Evolutionary conservation across 306 rosid genomes (phyloP).

Genomic region (Vigna reflexopilosa): DNA sequence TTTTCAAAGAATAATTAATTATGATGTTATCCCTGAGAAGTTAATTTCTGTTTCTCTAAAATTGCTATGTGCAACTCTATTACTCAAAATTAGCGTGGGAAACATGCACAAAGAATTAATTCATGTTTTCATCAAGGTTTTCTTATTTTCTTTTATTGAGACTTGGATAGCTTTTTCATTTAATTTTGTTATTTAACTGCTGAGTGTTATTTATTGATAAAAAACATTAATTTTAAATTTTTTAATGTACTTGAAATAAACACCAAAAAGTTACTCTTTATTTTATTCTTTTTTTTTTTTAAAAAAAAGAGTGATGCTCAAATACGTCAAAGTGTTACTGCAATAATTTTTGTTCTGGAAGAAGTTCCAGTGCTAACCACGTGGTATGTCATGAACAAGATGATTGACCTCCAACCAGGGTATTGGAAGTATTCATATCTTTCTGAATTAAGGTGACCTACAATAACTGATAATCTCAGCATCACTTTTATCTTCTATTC

Average conservation of each 20-base stretch:
- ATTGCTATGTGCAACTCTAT: no score
- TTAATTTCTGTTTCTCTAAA: no score
- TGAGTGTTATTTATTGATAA: no score
- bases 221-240: background rate
- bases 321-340: conserved; percentile 10
- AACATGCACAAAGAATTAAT: no score
- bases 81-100: no score
- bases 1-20: no score
- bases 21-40: no score
- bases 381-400: conserved; percentile 59
- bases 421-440: conserved; percentile 47
- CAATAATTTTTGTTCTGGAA: background rate
- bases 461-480: conserved; percentile 50
- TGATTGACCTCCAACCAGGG: conserved; percentile 51
- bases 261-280: background rate
- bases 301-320: background rate
- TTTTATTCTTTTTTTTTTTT: background rate
- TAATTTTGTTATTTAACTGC: no score
- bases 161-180: no score
- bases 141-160: no score
- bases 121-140: no score
- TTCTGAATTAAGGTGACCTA: conserved; percentile 45
- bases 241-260: background rate
- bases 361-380: conserved; percentile 41
- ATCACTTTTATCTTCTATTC: conserved; percentile 45